Evolutionary conservation across 1,139 yeast genomes (phyloP).

Genomic region (Sugiyamaella xylanicola): DNA sequence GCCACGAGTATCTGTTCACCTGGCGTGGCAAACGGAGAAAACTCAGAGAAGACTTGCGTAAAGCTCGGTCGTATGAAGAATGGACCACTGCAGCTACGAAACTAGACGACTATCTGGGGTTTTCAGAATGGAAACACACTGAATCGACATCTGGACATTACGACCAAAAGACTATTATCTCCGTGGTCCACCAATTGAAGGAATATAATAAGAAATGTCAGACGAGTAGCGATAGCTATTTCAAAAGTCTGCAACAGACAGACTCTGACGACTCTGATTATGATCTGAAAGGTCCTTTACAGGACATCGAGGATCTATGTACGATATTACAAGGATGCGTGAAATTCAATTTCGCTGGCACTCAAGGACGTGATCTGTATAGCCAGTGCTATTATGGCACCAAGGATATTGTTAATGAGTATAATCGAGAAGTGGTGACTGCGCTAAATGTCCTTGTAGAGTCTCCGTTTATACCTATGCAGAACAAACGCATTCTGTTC

Average conservation of each 20-base stretch:
- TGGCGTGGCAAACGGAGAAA: constrained; percentile 61
- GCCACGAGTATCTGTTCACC: constrained; percentile 55
- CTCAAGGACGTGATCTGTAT: constrained; percentile 69
- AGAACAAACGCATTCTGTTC: constrained; percentile 57
- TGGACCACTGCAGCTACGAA: constrained; percentile 63
- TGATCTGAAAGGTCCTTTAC: neutral
- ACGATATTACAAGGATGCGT: constrained; percentile 65
- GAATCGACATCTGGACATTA: constrained; percentile 68
- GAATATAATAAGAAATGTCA: constrained; percentile 38
- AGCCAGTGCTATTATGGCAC: constrained; percentile 80
- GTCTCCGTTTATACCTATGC: constrained; percentile 45
- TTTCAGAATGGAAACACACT: constrained; percentile 60
- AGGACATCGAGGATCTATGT: constrained; percentile 51
- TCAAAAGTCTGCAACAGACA: neutral
- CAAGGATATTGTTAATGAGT: constrained; percentile 59
- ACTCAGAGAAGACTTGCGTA: constrained; percentile 54
- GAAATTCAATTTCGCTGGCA: constrained; percentile 75
- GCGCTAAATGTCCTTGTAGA: constrained; percentile 52
- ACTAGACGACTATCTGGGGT: constrained; percentile 59
- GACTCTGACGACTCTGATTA: neutral
- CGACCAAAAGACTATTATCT: constrained; percentile 61
- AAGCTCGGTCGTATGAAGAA: constrained; percentile 56
- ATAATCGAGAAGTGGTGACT: constrained; percentile 55
- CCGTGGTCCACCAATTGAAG: constrained; percentile 52
- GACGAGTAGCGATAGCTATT: neutral